Evolutionary conservation across 2,329 filamentous ascomycete species (phyloP), one percentile per base, ranked within the genome.

Genomic region (Alternaria triticimaculans): DNA sequence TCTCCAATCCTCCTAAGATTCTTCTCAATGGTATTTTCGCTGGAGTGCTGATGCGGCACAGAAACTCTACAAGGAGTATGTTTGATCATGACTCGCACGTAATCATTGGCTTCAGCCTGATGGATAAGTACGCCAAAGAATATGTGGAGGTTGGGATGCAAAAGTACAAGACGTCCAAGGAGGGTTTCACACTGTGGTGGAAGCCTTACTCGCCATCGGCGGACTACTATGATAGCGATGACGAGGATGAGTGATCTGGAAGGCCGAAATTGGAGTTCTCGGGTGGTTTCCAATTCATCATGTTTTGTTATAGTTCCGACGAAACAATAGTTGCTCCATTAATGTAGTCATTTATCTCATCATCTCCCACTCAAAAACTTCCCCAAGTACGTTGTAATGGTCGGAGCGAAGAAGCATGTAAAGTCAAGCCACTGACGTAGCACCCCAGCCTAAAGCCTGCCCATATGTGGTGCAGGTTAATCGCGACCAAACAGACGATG

Each of bases 61-160:
- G 37, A 18, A 41, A 18, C 0, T 18, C 37, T 41, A 41, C 37
- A 6, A 1, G 0, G 1, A 18, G 37, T 2, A 11, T 41, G 11
- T 41, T 41, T 18, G 37, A 41, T 18, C 37, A 41, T 0, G 15
- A 0, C 0, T 0, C 37, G 37, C 37, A 41, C 0, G n/a, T 5
- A 18, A 41, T 41, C 15, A 41, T 41, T 5, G 37, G 37, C 37
- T 41, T 41, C 3, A 37, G 33, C 0, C 0, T n/a, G 1, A 1
- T 8, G 15, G 0, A 37, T 1, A 4, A 37, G 15, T 8, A 0
- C 0, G 33, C 4, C 4, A 37, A 37, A 2, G 7, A 4, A 4
- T 37, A 37, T n/a, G 1, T 9, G 33, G 33, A 37, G 15, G 37
- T 3, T 41, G 37, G 37, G 8, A 18, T 41, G 37, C 3, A 41